Evolutionary conservation across 345 rosid species (phyloP).

Genomic region (rapeseed (Brassica napus)): DNA sequence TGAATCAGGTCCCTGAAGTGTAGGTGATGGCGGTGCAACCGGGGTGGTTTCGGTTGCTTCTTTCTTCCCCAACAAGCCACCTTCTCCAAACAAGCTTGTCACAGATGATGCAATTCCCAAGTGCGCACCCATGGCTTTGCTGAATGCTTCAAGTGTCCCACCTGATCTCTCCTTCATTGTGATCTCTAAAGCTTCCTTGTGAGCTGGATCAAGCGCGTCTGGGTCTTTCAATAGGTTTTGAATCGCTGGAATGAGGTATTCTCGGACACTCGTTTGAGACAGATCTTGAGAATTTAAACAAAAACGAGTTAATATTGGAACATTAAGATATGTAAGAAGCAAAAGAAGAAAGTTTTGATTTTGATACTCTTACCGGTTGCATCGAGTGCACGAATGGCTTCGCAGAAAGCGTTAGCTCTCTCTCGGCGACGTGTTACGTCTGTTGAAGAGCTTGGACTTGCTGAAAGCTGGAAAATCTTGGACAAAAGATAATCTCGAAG

Average conservation of each 20-base stretch:
- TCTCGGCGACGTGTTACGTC: conserved; percentile 72
- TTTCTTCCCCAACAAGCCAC: conserved; percentile 80
- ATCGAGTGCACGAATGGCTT: conserved; percentile 94
- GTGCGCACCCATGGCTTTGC: conserved; percentile 95
- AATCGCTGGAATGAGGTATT: conserved; percentile 75
- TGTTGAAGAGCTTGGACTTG: conserved; percentile 57
- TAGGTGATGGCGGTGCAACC: conserved; percentile 38
- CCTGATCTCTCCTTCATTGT: conserved; percentile 88
- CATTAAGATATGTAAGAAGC: conserved; percentile 5
- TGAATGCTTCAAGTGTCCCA: conserved; percentile 73
- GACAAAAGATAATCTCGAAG: conserved; percentile 89
- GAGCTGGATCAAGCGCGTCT: conserved; percentile 91
- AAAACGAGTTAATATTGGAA: not conserved
- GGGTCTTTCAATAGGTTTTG: conserved; percentile 82
- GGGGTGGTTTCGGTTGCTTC: conserved; percentile 49
- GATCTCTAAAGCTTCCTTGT: conserved; percentile 94
- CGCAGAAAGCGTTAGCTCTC: conserved; percentile 87
- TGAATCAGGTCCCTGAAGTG: conserved; percentile 51
- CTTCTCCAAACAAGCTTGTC: conserved; percentile 84
- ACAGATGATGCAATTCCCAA: conserved; percentile 89
- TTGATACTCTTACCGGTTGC: conserved; percentile 64
- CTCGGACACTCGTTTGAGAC: conserved; percentile 66
- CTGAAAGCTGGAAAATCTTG: conserved; percentile 83
- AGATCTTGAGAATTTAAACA: conserved; percentile 49
- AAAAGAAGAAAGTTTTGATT: conserved; percentile 29